These are phyloP conservation scores for Suillus luteus DNA, from an alignment of 768 basidiomycete genomes.

Conservation along the genomic window DNA sequence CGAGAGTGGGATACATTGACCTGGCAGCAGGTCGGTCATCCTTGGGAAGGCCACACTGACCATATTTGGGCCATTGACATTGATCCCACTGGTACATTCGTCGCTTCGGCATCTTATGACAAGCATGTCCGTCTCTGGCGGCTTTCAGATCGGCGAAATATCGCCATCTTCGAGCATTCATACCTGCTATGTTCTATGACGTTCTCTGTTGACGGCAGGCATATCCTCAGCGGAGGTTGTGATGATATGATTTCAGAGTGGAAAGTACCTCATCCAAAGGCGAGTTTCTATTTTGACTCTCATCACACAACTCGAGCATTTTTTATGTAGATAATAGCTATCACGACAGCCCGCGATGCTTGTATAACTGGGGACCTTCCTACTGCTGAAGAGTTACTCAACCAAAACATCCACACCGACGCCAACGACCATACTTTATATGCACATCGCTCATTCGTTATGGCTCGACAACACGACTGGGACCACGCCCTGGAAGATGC, in stretches of 20 bases:
- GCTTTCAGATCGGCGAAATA: not conserved
- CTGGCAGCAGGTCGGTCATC: not conserved
- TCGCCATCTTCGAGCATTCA: not conserved
- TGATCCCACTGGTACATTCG: not conserved
- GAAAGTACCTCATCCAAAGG: not conserved
- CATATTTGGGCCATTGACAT: rapidly evolving
- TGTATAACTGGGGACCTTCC: too few relatives aligned
- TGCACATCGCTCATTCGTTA: too few relatives aligned
- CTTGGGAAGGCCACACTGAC: not conserved
- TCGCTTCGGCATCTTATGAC: not conserved
- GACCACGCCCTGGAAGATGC: too few relatives aligned
- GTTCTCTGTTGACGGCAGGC: not conserved
- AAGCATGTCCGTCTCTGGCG: not conserved
- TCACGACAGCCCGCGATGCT: too few relatives aligned
- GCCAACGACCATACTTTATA: too few relatives aligned
- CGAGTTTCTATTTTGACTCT: too few relatives aligned
- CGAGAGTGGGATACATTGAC: not conserved
- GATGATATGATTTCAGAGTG: not conserved
- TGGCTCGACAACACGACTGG: too few relatives aligned
- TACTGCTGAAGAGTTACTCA: too few relatives aligned
- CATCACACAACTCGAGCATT: too few relatives aligned
- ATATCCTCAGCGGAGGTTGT: not conserved
- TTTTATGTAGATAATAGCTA: too few relatives aligned
- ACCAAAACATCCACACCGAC: too few relatives aligned
- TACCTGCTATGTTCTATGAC: rapidly evolving